Percentiles rank a stretch among this genome's conserved stretches.
Evolutionary conservation across 192 early-diverging fungal genomes (phyloP).

Genomic region (Thamnidium elegans): DNA sequence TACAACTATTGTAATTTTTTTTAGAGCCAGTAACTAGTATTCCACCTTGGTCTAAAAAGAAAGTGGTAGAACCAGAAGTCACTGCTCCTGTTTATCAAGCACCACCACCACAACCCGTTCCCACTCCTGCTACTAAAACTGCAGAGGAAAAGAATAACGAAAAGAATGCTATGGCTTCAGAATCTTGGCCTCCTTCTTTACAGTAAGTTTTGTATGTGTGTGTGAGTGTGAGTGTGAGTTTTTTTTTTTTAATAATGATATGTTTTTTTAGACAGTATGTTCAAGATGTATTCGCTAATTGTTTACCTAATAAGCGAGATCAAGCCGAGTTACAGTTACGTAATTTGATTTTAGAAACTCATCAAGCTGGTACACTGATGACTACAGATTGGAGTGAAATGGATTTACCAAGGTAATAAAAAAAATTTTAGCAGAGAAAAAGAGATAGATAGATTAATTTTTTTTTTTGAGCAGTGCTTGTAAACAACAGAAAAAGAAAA

Average conservation of each 20-base stretch:
- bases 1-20: no score
- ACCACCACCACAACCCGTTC: not conserved
- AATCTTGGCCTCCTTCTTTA: conserved; percentile 27
- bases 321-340: conserved; percentile 11
- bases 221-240: not conserved
- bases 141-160: not conserved
- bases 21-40: not conserved
- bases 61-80: not conserved
- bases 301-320: conserved; percentile 9
- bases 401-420: conserved; percentile 58
- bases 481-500: not conserved
- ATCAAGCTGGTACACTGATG: conserved; percentile 42
- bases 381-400: conserved; percentile 72
- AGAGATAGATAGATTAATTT: not conserved
- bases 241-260: not conserved
- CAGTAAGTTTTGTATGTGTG: conserved; percentile 14
- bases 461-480: conserved; percentile 1
- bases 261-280: conserved; percentile 18
- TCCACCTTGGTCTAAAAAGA: not conserved
- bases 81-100: not conserved
- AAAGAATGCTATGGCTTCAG: not conserved
- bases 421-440: not conserved
- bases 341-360: conserved; percentile 11
- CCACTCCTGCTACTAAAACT: not conserved
- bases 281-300: conserved; percentile 19